Conservation (phyloP, 768 basidiomycete species). For the Hemileccinum impolitum region DNA sequence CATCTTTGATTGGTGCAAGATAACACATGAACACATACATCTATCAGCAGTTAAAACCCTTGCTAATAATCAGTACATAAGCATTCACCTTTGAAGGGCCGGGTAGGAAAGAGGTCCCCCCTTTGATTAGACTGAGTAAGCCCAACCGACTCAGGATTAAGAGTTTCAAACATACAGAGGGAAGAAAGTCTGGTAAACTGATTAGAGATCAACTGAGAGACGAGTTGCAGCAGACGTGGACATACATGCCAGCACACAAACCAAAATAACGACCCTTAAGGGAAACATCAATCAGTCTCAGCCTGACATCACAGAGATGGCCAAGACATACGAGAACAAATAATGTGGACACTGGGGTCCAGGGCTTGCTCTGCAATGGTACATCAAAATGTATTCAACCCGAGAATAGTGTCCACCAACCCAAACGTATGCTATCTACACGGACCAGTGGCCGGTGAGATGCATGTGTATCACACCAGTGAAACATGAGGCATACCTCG, state of each 20-base stretch:
- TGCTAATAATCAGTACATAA: neutral
- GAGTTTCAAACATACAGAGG: neutral
- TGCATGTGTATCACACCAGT: too few relatives aligned
- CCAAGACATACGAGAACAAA: neutral
- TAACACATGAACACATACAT: neutral
- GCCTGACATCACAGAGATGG: neutral
- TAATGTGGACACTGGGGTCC: neutral
- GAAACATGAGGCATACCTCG: neutral
- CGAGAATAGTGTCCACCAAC: neutral
- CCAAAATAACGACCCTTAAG: conserved; percentile 3
- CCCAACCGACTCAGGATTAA: too few relatives aligned
- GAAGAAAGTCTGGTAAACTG: neutral
- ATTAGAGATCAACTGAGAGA: neutral
- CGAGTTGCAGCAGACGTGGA: too few relatives aligned
- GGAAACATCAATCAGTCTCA: neutral
- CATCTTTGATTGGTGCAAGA: neutral
- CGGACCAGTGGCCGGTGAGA: neutral
- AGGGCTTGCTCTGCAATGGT: neutral
- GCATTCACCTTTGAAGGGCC: neutral
- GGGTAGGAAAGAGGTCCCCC: neutral
- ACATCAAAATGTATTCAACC: neutral
- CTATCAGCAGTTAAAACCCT: neutral
- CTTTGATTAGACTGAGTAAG: neutral
- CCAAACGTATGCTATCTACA: conserved; percentile 3
- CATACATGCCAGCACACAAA: neutral